phyloP scores from a whole-genome alignment of 345 rosid genomes.

The Toxicodendron radicans region DNA sequence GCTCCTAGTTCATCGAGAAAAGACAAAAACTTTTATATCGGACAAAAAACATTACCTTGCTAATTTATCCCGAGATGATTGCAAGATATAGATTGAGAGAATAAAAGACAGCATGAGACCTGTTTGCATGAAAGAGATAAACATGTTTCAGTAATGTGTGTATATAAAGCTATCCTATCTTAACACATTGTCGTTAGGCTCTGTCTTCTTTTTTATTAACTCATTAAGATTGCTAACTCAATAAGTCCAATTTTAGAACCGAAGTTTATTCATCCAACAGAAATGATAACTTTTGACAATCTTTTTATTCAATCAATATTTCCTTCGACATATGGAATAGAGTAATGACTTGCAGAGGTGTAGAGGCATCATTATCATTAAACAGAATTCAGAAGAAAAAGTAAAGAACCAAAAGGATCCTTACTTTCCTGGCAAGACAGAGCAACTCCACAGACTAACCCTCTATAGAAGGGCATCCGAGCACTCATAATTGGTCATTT shows the following conservation, averaged over 20 bases:
- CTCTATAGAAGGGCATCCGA: background rate
- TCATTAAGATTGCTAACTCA: background rate
- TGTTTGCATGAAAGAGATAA: constrained; percentile 36
- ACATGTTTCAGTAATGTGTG: background rate
- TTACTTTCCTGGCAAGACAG: background rate
- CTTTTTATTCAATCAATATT: background rate
- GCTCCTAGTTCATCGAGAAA: background rate
- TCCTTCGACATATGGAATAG: background rate
- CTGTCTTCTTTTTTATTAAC: background rate
- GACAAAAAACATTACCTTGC: constrained; percentile 48
- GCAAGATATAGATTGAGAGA: constrained; percentile 85
- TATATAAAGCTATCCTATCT: constrained; percentile 4
- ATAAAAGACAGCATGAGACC: constrained; percentile 79
- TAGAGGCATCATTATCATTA: background rate
- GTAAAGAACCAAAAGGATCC: background rate
- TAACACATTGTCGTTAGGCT: too few relatives aligned
- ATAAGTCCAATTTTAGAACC: constrained; percentile 1
- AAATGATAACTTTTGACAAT: background rate
- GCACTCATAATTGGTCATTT: background rate
- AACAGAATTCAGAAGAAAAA: background rate
- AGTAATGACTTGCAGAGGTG: background rate
- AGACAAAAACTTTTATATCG: background rate
- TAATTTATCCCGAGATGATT: constrained; percentile 85
- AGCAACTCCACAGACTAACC: background rate
- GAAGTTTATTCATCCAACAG: background rate